phyloP scores from a whole-genome alignment of 2,329 filamentous ascomycete genomes.

The Colletotrichum karsti region DNA sequence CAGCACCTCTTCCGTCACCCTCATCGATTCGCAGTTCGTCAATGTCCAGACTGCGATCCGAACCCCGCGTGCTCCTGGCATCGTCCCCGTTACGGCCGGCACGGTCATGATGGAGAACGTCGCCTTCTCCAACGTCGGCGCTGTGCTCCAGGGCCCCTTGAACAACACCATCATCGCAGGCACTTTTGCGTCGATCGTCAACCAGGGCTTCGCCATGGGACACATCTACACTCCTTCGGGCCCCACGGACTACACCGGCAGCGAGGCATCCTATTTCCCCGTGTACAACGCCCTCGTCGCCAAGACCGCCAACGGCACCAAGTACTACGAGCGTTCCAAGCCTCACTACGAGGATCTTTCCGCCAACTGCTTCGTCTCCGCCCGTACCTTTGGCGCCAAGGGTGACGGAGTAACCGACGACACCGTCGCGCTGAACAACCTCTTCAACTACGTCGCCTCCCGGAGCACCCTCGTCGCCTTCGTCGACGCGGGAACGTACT shows the following conservation, averaged over 20 bases:
- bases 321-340: constrained; percentile 78
- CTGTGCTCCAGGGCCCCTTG: constrained; percentile 48
- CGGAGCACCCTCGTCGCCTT: constrained; percentile 62
- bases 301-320: constrained; percentile 41
- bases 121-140: constrained; percentile 43
- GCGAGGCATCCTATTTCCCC: constrained; percentile 47
- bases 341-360: constrained; percentile 75
- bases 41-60: constrained; percentile 74
- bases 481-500: constrained; percentile 69
- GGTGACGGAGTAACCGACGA: constrained; percentile 82
- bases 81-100: constrained; percentile 46
- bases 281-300: constrained; percentile 63
- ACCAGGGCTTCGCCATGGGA: constrained; percentile 63
- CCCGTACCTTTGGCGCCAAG: constrained; percentile 72
- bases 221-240: constrained; percentile 66
- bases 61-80: constrained; percentile 57
- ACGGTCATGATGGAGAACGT: constrained; percentile 59
- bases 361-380: constrained; percentile 70
- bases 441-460: constrained; percentile 63
- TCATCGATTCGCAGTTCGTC: constrained; percentile 77
- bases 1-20: constrained; percentile 76
- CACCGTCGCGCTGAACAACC: constrained; percentile 72
- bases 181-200: constrained; percentile 55
- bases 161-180: constrained; percentile 63
- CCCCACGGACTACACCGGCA: constrained; percentile 57